Conservation (phyloP, 768 basidiomycete genomes). For the Tricholomella constricta region DNA sequence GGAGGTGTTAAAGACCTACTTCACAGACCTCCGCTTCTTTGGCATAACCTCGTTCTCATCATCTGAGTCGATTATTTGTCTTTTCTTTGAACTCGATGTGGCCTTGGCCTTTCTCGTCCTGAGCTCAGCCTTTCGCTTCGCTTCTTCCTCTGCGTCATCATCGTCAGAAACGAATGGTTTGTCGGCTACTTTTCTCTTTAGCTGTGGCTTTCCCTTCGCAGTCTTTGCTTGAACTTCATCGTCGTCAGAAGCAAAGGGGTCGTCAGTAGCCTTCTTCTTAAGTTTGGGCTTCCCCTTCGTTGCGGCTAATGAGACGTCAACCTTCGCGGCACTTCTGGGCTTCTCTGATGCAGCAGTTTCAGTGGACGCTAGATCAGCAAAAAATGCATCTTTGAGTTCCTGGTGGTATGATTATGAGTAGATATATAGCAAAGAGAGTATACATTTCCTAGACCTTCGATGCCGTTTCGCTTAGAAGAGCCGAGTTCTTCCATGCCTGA, state of each 20-base stretch:
- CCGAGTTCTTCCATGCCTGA: conserved; percentile 70
- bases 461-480: conserved; percentile 59
- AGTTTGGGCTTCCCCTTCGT: conserved; percentile 43
- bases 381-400: conserved; percentile 67
- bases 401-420: conserved; percentile 23
- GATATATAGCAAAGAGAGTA: neutral
- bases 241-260: conserved; percentile 62
- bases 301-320: conserved; percentile 19
- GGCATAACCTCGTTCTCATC: conserved; percentile 30
- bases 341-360: conserved; percentile 22
- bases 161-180: conserved; percentile 62
- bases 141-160: conserved; percentile 27
- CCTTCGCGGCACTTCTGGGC: neutral
- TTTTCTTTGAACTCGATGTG: conserved; percentile 15
- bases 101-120: conserved; percentile 1
- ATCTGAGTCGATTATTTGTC: conserved; percentile 17
- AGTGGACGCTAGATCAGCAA: conserved; percentile 41
- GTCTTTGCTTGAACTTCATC: conserved; percentile 21
- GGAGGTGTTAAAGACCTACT: too few species aligned
- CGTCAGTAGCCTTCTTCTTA: conserved; percentile 51
- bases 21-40: conserved; percentile 36
- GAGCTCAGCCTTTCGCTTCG: conserved; percentile 5
- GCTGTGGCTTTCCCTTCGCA: conserved; percentile 8
- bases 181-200: conserved; percentile 29
- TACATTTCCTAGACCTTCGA: conserved; percentile 48